Percentiles rank a stretch among this genome's conserved stretches.
phyloP scores from a whole-genome alignment of 768 basidiomycete species.

The Boletus rubropictus region DNA sequence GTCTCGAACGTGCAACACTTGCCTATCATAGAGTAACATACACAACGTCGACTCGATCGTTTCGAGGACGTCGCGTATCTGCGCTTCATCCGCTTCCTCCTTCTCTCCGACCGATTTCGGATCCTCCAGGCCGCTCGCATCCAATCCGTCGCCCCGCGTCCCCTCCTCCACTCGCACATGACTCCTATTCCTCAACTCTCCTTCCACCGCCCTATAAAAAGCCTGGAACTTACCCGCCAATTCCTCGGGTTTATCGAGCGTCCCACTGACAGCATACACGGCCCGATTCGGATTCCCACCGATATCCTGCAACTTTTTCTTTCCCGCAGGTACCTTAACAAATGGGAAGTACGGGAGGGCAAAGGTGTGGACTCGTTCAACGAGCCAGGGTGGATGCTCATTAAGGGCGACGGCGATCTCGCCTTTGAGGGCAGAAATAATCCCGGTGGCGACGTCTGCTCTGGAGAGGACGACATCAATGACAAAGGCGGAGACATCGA shows the following conservation, averaged over 20 bases:
- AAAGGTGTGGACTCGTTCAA: constrained; percentile 54
- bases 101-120: constrained; percentile 9
- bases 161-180: constrained; percentile 11
- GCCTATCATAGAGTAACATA: constrained; percentile 81
- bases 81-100: constrained; percentile 35
- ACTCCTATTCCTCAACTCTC: constrained; percentile 43
- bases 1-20: background rate
- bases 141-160: background rate
- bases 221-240: constrained; percentile 55
- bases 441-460: constrained; percentile 47
- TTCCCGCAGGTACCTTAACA: constrained; percentile 31
- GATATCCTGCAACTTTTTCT: constrained; percentile 31
- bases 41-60: constrained; percentile 69
- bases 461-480: constrained; percentile 48
- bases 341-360: constrained; percentile 55
- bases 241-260: constrained; percentile 46
- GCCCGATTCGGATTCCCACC: constrained; percentile 19
- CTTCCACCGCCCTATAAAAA: constrained; percentile 63
- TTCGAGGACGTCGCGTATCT: constrained; percentile 60
- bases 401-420: constrained; percentile 50
- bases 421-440: constrained; percentile 47
- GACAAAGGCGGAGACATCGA: constrained; percentile 59
- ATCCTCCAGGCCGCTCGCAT: constrained; percentile 15
- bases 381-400: constrained; percentile 50
- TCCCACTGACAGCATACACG: constrained; percentile 38